These are phyloP conservation scores for Blastomyces emzantsi DNA, from an alignment of 2,329 filamentous ascomycete genomes.

Conservation along the genomic window DNA sequence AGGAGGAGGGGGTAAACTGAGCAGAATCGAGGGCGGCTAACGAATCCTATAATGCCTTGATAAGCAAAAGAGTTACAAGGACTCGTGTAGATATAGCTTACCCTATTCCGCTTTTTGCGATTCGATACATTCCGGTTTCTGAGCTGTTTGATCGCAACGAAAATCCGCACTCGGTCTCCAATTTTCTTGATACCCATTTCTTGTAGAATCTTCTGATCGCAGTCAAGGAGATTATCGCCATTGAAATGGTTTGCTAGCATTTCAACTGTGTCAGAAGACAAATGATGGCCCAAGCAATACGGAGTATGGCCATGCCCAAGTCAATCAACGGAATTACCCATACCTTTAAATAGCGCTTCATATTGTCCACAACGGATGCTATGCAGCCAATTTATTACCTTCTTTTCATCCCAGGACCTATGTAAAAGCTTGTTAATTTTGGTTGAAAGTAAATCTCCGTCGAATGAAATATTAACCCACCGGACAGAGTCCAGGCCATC, in stretches of 20 bases:
- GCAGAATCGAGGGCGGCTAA: constrained; percentile 66
- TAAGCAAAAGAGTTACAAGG: not conserved
- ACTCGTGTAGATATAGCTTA: constrained; percentile 37
- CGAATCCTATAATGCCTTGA: constrained; percentile 57
- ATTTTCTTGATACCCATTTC: constrained; percentile 99
- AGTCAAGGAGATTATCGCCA: constrained; percentile 90
- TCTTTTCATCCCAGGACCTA: constrained; percentile 75
- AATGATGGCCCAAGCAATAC: not conserved
- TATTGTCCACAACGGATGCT: constrained; percentile 93
- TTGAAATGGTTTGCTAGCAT: constrained; percentile 78
- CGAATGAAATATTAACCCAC: constrained; percentile 35
- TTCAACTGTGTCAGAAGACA: constrained; percentile 7
- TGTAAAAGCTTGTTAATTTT: constrained; percentile 12
- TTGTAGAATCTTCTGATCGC: constrained; percentile 91
- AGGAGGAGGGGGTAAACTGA: constrained; percentile 52
- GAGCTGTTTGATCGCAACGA: constrained; percentile 74
- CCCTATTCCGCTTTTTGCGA: constrained; percentile 76
- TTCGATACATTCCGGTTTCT: constrained; percentile 67
- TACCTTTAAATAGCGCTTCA: constrained; percentile 72
- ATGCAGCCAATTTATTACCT: constrained; percentile 81
- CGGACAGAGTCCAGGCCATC: constrained; percentile 67
- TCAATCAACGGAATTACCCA: constrained; percentile 4
- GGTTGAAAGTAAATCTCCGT: not conserved
- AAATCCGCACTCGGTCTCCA: constrained; percentile 87
- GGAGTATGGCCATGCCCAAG: not conserved